phyloP scores from a whole-genome alignment of 192 early-diverging fungal genomes.

The Mortierella alpina region DNA sequence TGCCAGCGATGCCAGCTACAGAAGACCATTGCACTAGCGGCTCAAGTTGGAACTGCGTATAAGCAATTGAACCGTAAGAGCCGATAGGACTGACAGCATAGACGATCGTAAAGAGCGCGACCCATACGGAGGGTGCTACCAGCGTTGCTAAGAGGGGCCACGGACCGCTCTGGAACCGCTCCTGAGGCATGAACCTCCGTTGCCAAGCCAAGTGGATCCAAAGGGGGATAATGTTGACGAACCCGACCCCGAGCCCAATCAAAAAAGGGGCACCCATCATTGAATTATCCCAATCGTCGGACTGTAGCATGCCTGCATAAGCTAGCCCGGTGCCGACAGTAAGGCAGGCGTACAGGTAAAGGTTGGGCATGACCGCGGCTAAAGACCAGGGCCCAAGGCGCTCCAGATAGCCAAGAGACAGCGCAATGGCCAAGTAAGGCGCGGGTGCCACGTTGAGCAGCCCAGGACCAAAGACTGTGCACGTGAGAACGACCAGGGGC shows the following conservation, averaged over 20 bases:
- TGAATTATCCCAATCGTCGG: constrained; percentile 27
- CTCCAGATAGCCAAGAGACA: constrained; percentile 35
- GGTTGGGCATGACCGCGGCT: constrained; percentile 31
- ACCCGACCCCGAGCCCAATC: constrained; percentile 14
- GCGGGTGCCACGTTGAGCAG: constrained; percentile 23
- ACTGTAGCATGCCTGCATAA: constrained; percentile 40
- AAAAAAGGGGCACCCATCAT: constrained; percentile 16
- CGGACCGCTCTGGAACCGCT: constrained; percentile 32
- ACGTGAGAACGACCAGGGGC: constrained; percentile 36
- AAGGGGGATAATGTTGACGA: constrained; percentile 24
- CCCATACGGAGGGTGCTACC: constrained; percentile 35
- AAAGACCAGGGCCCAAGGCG: constrained; percentile 36
- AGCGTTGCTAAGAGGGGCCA: constrained; percentile 24
- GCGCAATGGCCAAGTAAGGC: constrained; percentile 31
- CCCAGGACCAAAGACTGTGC: constrained; percentile 42
- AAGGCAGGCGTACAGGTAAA: constrained; percentile 37
- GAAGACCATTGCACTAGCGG: constrained; percentile 45
- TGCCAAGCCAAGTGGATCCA: constrained; percentile 41
- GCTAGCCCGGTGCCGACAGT: constrained; percentile 36
- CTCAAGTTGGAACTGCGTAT: constrained; percentile 39
- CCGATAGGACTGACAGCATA: constrained; percentile 46
- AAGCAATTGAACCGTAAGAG: constrained; percentile 41
- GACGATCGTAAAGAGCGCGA: constrained; percentile 25
- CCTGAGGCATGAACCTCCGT: constrained; percentile 31
- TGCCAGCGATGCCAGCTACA: constrained; percentile 40